Conservation (phyloP, 106 monocot species). For the Allium fistulosum region DNA sequence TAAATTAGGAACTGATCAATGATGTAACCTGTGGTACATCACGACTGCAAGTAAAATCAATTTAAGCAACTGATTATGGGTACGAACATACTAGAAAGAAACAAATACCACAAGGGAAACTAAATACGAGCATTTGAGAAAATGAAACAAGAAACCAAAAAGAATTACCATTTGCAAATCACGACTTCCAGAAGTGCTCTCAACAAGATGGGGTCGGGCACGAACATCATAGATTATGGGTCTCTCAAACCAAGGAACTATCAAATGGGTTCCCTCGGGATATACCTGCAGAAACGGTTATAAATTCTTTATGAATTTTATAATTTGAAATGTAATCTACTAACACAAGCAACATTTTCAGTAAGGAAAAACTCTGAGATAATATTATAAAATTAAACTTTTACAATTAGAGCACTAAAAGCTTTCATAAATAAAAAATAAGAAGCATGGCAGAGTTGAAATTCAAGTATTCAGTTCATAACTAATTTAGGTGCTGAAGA, state of each 20-base stretch:
- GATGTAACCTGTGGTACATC: no score
- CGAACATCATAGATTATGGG: constrained; percentile 25
- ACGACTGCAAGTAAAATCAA: no score
- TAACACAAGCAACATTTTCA: background rate
- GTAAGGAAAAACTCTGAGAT: background rate
- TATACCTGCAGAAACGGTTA: constrained; percentile 14
- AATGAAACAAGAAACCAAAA: background rate
- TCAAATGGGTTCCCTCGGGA: constrained; percentile 23
- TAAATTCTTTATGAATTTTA: no score
- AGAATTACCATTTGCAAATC: constrained; percentile 19
- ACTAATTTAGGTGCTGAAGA: no score
- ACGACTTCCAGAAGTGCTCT: constrained; percentile 24
- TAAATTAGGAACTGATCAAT: no score
- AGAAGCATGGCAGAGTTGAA: background rate
- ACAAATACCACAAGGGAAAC: no score
- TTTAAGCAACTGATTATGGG: no score
- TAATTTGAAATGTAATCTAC: background rate
- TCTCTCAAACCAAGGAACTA: constrained; percentile 26
- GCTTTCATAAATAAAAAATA: background rate
- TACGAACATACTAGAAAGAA: no score
- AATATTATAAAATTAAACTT: background rate
- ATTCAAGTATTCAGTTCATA: no score
- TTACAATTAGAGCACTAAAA: background rate
- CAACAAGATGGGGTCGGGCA: constrained; percentile 24
- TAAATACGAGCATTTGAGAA: no score